Base-by-base conservation (phyloP, 192 early-diverging fungal species). In the Helicostylum pulchrum region DNA sequence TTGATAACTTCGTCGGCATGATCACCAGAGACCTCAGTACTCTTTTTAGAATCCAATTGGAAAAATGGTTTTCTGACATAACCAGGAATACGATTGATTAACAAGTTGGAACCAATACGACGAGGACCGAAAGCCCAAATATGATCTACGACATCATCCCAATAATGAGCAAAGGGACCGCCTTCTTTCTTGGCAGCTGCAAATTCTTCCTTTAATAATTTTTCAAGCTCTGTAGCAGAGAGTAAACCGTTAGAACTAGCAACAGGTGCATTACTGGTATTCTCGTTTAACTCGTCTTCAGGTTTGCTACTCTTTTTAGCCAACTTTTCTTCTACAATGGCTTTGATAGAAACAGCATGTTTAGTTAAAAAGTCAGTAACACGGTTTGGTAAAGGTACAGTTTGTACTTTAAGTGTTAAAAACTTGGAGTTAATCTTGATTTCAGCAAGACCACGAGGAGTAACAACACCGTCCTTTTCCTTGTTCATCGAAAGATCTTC, bases 121-220 rank as follows among this genome's bases (percentile, higher is more conserved):
- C 88, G 87, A 11, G 93, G 91, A 48, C 93, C 93, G 76, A 93
- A 91, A 0, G 90, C 81, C 88, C 92, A 86, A 15, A 94, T 80
- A n/a, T 80, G 73, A 17, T 81, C 75, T 7, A 83, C 67, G 48
- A 86, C 59, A 39, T 71, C 76, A 43, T 87, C 78, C 65, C 79
- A 80, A 21, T 80, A 54, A 3, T 63, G 31, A 32, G 67, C 53
- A 51, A 69, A 66, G n/a, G 62, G 63, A 21, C 61, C 77, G 8
- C 73, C 68, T 34, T 83, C 73, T 30, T 79, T 65, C 20, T 60
- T 56, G 2, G 85, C 82, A n/a, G 77, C 75, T 21, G 70, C 71
- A 63, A 85, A 86, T 50, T 74, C 64, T 4, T 61, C 64, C 42
- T 66, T 46, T 11, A 89, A 58, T 39, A 66, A 39, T 2, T 54